Evolutionary conservation across 306 rosid species (phyloP).

Genomic region (Elaeagnus macrophylla): DNA sequence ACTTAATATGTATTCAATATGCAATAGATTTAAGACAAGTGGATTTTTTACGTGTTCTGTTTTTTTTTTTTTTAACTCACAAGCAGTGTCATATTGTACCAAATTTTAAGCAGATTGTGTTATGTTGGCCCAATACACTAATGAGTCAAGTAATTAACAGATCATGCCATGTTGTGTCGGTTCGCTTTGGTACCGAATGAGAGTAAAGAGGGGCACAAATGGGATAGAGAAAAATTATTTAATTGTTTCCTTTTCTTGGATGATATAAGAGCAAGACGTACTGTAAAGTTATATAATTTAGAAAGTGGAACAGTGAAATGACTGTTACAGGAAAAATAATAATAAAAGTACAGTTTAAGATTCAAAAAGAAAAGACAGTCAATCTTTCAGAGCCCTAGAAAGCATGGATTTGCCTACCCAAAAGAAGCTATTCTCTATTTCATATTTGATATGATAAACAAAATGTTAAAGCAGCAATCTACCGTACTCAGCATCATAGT

Average conservation of each 20-base stretch:
- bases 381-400: conserved; percentile 10
- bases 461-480: conserved; percentile 17
- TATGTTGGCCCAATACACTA: too few species aligned
- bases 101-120: too few species aligned
- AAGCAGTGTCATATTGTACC: too few species aligned
- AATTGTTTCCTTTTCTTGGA: neutral
- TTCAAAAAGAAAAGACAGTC: conserved; percentile 5
- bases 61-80: too few species aligned
- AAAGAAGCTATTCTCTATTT: neutral
- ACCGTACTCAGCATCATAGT: conserved; percentile 12
- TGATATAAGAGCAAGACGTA: neutral
- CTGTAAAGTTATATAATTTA: neutral
- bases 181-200: too few species aligned
- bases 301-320: neutral
- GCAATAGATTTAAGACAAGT: too few species aligned
- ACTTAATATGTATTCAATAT: too few species aligned
- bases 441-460: conserved; percentile 15
- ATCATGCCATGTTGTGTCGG: too few species aligned
- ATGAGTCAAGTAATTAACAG: too few species aligned
- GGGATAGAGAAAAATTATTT: too few species aligned
- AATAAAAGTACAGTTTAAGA: neutral
- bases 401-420: conserved; percentile 23
- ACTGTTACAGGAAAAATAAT: neutral
- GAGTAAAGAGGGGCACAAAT: too few species aligned
- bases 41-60: too few species aligned